Evolutionary conservation across 1,139 yeast genomes (phyloP).

Genomic region (Yamadazyma sp.): DNA sequence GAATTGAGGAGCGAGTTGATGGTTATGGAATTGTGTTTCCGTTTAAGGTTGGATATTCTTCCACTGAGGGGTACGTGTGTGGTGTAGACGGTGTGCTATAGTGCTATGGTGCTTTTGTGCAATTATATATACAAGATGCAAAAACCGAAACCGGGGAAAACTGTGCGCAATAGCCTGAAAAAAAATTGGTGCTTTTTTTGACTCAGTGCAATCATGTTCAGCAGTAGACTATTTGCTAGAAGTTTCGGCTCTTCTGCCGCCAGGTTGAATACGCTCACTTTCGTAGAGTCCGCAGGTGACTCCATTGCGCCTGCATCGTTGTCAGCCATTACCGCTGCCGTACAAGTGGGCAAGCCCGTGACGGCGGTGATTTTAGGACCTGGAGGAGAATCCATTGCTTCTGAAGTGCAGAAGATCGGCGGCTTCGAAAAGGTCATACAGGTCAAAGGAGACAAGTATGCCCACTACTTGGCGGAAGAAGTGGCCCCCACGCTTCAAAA

Average conservation of each 20-base stretch:
- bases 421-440: conserved; percentile 50
- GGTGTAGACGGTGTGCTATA: too few relatives aligned
- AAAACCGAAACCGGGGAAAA: conserved; percentile 11
- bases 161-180: background rate
- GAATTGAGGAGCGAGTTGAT: too few relatives aligned
- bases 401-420: conserved; percentile 36
- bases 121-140: too few relatives aligned
- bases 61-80: too few relatives aligned
- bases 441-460: conserved; percentile 49
- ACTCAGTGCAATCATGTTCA: conserved; percentile 4
- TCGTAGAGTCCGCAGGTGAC: conserved; percentile 62
- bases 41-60: too few relatives aligned
- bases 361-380: conserved; percentile 64
- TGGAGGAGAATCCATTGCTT: conserved; percentile 41
- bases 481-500: conserved; percentile 57
- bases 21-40: too few relatives aligned
- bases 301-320: conserved; percentile 65
- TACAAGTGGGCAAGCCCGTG: conserved; percentile 60
- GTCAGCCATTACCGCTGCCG: conserved; percentile 66
- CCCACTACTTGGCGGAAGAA: conserved; percentile 65
- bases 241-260: conserved; percentile 27
- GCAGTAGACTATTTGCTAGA: conserved; percentile 21
- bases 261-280: conserved; percentile 59
- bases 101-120: too few relatives aligned
- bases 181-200: background rate